Evolutionary conservation across 129 eudicot species (phyloP), one percentile per base, ranked within the genome.

Genomic region (Flaveria sonorensis): DNA sequence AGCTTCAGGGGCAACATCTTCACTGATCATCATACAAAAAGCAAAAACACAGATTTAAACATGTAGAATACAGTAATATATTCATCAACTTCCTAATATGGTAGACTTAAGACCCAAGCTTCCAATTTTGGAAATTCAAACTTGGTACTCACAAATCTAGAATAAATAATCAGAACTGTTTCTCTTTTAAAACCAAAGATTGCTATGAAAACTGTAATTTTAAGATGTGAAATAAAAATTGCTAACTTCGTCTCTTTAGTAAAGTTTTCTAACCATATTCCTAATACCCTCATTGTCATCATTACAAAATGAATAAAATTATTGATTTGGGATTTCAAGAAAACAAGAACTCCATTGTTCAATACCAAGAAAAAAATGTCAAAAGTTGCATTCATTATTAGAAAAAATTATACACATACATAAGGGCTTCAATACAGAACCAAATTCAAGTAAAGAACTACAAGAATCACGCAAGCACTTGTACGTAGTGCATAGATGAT

Each of bases 11-110:
- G 71, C 78, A 23, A 45, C 62, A 42, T 83, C 91, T 52, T 23
- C 89, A 77, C 97, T 91, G 87, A 63, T n/a, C 65, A 77, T 60
- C 73, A 72, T 39, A 67, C 53, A 19, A 59, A 30, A 75, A 42
- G 61, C 23, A 82, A 32, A 48, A 9, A 32, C 80, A 26, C 39
- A 66, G 39, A 39, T 21, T 50, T 66, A 56, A 39, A 64, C 52
- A 69, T 42, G 50, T 40, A 57, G 26, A 40, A 19, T 23, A 48
- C 13, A 23, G 15, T 11, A 39, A 42, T 59, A 16, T 57, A 59
- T 36, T 73, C 11, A 71, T 51, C 24, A 18, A 72, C 47, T 60
- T 36, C 28, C 50, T 7, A 66, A 36, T 7, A 28, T 63, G 46
- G 6, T 63, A 32, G 43, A 68, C 12, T 30, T 21, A 52, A 9